phyloP scores from a whole-genome alignment of 345 rosid species.

The Hevea brasiliensis region DNA sequence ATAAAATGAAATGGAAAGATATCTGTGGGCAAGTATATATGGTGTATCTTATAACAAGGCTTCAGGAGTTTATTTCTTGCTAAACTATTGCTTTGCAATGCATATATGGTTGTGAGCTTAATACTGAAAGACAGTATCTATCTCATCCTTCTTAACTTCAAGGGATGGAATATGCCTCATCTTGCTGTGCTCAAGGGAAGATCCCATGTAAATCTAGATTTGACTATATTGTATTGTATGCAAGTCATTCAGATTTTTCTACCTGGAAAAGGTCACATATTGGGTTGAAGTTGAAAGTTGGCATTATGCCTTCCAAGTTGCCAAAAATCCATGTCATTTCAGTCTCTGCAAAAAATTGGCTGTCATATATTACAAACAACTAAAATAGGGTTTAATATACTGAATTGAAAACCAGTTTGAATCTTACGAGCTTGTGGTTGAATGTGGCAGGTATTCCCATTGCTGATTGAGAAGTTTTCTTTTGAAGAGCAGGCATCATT shows the following conservation, averaged over 20 bases:
- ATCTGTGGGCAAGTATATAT: too few species aligned
- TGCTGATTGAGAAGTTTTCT: slow-evolving; percentile 71
- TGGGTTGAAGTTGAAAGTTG: slow-evolving; percentile 10
- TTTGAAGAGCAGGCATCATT: slow-evolving; percentile 75
- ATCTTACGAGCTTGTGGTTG: slow-evolving; percentile 23
- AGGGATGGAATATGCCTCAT: not conserved
- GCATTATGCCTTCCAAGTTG: slow-evolving; percentile 5
- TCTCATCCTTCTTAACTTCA: not conserved
- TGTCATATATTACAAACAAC: not conserved
- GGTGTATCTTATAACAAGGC: too few species aligned
- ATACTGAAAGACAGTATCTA: not conserved
- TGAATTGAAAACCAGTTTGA: slow-evolving; percentile 9
- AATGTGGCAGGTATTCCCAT: slow-evolving; percentile 60
- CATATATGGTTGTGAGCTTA: not conserved
- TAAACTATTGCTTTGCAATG: not conserved
- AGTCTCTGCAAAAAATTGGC: not conserved
- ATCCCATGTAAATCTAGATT: not conserved
- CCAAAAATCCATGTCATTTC: slow-evolving; percentile 3
- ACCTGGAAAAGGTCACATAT: not conserved
- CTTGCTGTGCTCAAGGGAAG: not conserved
- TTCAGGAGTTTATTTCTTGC: not conserved
- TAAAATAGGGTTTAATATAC: slow-evolving; percentile 5
- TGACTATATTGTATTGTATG: not conserved
- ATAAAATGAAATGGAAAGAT: not conserved
- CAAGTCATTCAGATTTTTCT: not conserved